Percentiles rank a stretch among this genome's conserved stretches.
These are phyloP conservation scores for Blastocystis sp. DNA, from an alignment of 352 stramenopile genomes.

Conservation along the genomic window DNA sequence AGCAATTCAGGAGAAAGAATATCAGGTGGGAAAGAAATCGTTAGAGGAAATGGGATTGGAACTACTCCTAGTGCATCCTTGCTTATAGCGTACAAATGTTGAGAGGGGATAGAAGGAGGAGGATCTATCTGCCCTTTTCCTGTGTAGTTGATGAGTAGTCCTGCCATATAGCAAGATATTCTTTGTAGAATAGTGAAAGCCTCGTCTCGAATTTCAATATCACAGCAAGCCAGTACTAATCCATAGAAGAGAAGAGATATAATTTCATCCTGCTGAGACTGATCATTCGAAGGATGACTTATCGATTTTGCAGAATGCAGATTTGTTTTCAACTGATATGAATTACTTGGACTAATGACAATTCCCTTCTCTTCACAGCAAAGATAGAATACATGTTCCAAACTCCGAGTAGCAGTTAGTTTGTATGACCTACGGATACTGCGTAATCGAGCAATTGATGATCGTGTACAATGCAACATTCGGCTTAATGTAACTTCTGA, in stretches of 20 bases:
- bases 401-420: neutral
- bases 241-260: constrained; percentile 22
- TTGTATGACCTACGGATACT: constrained; percentile 18
- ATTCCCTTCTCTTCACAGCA: neutral
- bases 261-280: neutral
- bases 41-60: neutral
- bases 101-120: neutral
- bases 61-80: neutral
- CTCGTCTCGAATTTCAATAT: neutral
- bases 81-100: neutral
- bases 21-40: neutral
- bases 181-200: neutral
- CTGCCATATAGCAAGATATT: neutral
- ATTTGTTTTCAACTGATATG: neutral
- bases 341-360: neutral
- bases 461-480: neutral
- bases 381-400: neutral
- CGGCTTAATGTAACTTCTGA: neutral
- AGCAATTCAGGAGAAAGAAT: neutral
- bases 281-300: neutral
- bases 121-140: neutral
- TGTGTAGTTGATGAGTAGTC: constrained; percentile 7
- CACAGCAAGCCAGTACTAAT: constrained; percentile 28
- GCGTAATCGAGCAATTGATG: neutral
- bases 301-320: neutral